Evolutionary conservation across 2,329 filamentous ascomycete genomes (phyloP).

Genomic region (Chrysoporthe deuterocubensis): DNA sequence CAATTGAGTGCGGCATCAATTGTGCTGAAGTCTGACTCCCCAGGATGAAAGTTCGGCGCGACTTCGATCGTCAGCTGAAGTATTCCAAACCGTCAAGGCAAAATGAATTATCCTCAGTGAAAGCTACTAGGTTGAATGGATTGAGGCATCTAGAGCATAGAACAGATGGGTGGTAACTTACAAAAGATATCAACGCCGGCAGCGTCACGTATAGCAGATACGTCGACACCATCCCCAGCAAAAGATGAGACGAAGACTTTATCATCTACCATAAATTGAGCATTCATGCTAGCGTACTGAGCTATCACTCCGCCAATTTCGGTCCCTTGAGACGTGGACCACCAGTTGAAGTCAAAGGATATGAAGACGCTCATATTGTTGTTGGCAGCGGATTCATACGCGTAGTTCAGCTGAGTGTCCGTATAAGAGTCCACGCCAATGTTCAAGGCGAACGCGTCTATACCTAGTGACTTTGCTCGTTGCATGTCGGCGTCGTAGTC

Average conservation of each 20-base stretch:
- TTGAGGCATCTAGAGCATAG: not conserved
- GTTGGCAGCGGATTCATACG: constrained; percentile 52
- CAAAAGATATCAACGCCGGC: constrained; percentile 51
- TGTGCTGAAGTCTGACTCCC: constrained; percentile 40
- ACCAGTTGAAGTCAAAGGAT: constrained; percentile 62
- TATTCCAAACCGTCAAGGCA: not conserved
- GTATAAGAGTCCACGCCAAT: constrained; percentile 44
- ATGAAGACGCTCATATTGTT: constrained; percentile 58
- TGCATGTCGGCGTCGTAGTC: constrained; percentile 47
- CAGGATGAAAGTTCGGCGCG: constrained; percentile 54
- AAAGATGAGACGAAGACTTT: constrained; percentile 60
- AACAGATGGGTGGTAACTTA: not conserved
- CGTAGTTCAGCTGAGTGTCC: constrained; percentile 51
- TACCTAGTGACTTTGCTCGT: constrained; percentile 32
- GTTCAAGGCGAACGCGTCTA: constrained; percentile 39
- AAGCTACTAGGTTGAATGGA: too few relatives aligned
- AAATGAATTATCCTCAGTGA: too few relatives aligned
- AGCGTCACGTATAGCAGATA: constrained; percentile 45
- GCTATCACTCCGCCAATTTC: constrained; percentile 50
- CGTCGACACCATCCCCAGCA: constrained; percentile 50
- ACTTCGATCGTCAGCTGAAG: not conserved
- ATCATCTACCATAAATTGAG: constrained; percentile 53
- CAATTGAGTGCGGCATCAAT: constrained; percentile 51
- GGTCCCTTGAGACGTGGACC: constrained; percentile 40
- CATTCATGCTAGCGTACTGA: constrained; percentile 47